phyloP scores from a whole-genome alignment of 2,329 filamentous ascomycete genomes.

The Colletotrichum aenigma region DNA sequence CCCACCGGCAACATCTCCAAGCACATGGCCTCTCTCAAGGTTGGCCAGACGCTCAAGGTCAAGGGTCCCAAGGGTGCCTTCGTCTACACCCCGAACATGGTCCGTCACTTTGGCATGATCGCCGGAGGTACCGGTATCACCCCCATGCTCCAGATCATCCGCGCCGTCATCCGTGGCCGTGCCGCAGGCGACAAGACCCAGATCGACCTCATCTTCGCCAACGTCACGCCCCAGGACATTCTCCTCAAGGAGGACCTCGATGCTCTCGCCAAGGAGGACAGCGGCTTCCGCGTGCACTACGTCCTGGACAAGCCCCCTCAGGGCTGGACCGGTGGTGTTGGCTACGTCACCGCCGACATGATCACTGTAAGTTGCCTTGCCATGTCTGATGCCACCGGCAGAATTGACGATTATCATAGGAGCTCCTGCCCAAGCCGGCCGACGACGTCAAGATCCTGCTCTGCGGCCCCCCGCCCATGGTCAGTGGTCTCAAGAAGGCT shows the following conservation, averaged over 20 bases:
- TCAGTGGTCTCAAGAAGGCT: slow-evolving; percentile 95
- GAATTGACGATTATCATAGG: slow-evolving; percentile 48
- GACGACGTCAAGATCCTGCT: slow-evolving; percentile 91
- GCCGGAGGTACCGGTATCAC: slow-evolving; percentile 97
- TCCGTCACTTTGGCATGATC: slow-evolving; percentile 96
- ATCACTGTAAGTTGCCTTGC: slow-evolving; percentile 68
- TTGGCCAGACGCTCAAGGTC: slow-evolving; percentile 89
- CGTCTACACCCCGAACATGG: slow-evolving; percentile 97
- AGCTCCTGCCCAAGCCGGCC: slow-evolving; percentile 81
- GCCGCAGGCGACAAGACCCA: slow-evolving; percentile 82
- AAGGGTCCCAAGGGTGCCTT: slow-evolving; percentile 96
- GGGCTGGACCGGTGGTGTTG: slow-evolving; percentile 89
- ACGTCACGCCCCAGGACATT: slow-evolving; percentile 92
- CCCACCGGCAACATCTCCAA: slow-evolving; percentile 97
- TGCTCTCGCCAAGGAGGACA: slow-evolving; percentile 75
- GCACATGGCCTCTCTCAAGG: slow-evolving; percentile 80
- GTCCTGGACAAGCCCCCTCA: slow-evolving; percentile 95
- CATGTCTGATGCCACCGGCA: slow-evolving; percentile 25
- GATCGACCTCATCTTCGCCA: slow-evolving; percentile 95
- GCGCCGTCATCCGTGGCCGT: slow-evolving; percentile 85
- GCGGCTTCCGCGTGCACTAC: slow-evolving; percentile 87
- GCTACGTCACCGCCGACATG: slow-evolving; percentile 95
- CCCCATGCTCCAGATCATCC: slow-evolving; percentile 95
- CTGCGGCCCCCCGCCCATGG: slow-evolving; percentile 96
- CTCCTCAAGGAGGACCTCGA: slow-evolving; percentile 93